phyloP scores from a whole-genome alignment of 2,329 filamentous ascomycete genomes.

The Trichoderma arundinaceum region DNA sequence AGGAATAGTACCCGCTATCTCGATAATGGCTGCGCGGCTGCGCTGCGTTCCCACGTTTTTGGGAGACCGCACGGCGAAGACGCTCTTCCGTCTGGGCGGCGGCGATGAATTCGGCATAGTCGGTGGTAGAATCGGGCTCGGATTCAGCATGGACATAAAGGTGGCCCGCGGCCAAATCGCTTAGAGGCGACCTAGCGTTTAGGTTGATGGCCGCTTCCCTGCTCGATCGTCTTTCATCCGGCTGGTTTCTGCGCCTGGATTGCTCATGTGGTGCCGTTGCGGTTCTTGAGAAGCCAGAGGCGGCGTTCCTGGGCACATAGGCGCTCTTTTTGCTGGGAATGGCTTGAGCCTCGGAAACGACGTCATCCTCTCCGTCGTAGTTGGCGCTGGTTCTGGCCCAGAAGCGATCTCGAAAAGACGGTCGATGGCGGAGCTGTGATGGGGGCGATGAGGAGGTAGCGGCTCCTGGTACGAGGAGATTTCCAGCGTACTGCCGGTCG shows the following conservation, averaged over 20 bases:
- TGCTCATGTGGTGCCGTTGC: background rate
- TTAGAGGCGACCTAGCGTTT: conserved; percentile 1
- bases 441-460: background rate
- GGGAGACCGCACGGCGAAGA: conserved; percentile 15
- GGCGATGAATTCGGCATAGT: conserved; percentile 37
- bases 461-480: background rate
- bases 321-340: background rate
- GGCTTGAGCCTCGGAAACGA: background rate
- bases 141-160: conserved; percentile 21
- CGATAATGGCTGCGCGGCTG: conserved; percentile 18
- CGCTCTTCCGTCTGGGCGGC: conserved; percentile 33
- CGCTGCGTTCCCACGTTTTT: conserved; percentile 5
- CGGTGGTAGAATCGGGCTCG: conserved; percentile 26
- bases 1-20: conserved; percentile 31
- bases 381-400: conserved; percentile 26
- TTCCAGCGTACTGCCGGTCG: background rate
- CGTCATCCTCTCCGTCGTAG: conserved; percentile 26
- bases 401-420: conserved; percentile 31
- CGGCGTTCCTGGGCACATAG: conserved; percentile 28
- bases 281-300: conserved; percentile 28
- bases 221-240: background rate
- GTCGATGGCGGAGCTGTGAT: conserved; percentile 17
- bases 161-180: conserved; percentile 24
- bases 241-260: background rate
- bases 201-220: conserved; percentile 1